Percentiles rank a stretch among this genome's conserved stretches.
These are phyloP conservation scores for Alisma plantagoaquatica DNA, from an alignment of 106 monocot species.

Conservation along the genomic window DNA sequence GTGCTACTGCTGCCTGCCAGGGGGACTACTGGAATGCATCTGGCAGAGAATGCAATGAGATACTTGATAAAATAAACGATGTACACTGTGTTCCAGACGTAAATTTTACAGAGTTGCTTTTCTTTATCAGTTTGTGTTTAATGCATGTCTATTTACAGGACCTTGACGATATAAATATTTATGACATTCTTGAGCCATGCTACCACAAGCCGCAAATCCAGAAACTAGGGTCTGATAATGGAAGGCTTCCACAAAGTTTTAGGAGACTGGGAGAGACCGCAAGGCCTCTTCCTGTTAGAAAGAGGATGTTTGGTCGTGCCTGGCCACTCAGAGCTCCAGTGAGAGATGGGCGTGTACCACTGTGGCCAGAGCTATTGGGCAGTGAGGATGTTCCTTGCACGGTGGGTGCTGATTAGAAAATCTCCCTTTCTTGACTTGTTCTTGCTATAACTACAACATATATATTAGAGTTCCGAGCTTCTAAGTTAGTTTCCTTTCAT, in stretches of 20 bases:
- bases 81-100: conserved; percentile 40
- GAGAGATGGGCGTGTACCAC: conserved; percentile 72
- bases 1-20: conserved; percentile 50
- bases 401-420: conserved; percentile 24
- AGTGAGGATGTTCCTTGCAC: conserved; percentile 54
- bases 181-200: conserved; percentile 89
- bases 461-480: too few species aligned
- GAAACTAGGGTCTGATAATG: conserved; percentile 16
- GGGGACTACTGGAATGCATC: conserved; percentile 84
- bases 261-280: conserved; percentile 61
- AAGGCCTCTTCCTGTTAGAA: conserved; percentile 60
- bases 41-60: conserved; percentile 19
- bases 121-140: too few species aligned
- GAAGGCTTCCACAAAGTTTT: conserved; percentile 60
- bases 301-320: conserved; percentile 88
- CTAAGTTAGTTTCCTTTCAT: background rate
- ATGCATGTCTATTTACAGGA: conserved; percentile 21
- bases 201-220: conserved; percentile 51
- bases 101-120: too few species aligned
- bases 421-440: background rate
- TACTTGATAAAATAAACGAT: conserved; percentile 39
- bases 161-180: conserved; percentile 49
- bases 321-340: conserved; percentile 91
- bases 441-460: too few species aligned
- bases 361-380: conserved; percentile 72